Base-by-base conservation (phyloP, 768 basidiomycete genomes). In the Tulasnella sp. region DNA sequence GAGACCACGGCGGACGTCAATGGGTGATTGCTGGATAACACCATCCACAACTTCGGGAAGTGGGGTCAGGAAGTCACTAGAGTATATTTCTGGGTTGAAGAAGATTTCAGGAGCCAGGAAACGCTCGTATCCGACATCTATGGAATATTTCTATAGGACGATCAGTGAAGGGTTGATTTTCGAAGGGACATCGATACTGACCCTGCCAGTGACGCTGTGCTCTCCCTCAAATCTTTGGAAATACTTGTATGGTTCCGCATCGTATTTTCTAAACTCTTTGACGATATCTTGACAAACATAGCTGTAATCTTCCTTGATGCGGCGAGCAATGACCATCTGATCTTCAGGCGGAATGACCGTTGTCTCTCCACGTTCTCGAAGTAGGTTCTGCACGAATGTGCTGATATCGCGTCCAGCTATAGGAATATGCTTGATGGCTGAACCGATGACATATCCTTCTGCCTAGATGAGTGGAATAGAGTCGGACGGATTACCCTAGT, bases 231-330 rank as follows among this genome's bases (percentile, higher is more conserved):
- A 98, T 59, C 91, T 73, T 65, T 89, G 81, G 62, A 99, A 93
- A 69, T 85, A 81, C 70, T 92, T 95, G 67, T 82, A 82, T 2
- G 93, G 95, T 60, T 98, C 93, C 48, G 79, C 76, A 62, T 99
- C 95, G 67, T 92, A 98, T 70, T 98, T 99, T 65, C 88, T 78
- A 67, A 98, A 95, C 72, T 99, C 95, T 68, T 89, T 83, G 59
- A 99, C 93, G 58, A 98, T 96, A 63, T 98, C 95, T 66, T 95
- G 91, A 64, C 95, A 99, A 37, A 96, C 90, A 61, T 99, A 99
- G 60, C 86, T 91, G 69, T 91, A 93, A 60, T 88, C 86, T 72
- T 99, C 95, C 69, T 99, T 99, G 60, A 99, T 86, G 64, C 81
- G 91, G 45, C 87, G 75, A 16, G 95, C 92, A 19, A 98, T 78